Percentiles rank a stretch among this genome's conserved stretches.
Evolutionary conservation across 129 eudicot genomes (phyloP).

Genomic region (Silybum marianum): DNA sequence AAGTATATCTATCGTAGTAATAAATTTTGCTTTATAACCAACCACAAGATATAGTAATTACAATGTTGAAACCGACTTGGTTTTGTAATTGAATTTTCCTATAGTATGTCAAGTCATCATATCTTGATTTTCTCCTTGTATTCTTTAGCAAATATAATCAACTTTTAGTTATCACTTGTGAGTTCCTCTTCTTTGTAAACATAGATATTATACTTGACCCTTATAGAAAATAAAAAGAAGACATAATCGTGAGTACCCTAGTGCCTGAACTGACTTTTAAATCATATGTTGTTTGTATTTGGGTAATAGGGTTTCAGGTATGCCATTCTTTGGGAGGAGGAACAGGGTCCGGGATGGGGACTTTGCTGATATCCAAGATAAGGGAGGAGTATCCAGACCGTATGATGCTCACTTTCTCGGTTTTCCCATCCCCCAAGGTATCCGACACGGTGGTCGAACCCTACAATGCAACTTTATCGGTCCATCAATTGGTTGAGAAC

Average conservation of each 20-base stretch:
- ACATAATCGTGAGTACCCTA: neutral
- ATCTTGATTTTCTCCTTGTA: neutral
- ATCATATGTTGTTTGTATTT: slow-evolving; percentile 1
- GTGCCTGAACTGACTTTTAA: slow-evolving; percentile 12
- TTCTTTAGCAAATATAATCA: slow-evolving; percentile 1
- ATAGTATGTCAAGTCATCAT: neutral
- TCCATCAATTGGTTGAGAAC: slow-evolving; percentile 79
- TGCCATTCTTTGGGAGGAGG: slow-evolving; percentile 88
- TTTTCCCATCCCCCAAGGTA: slow-evolving; percentile 78
- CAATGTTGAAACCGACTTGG: neutral
- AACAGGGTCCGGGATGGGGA: slow-evolving; percentile 82
- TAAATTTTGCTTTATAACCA: neutral
- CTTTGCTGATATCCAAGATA: slow-evolving; percentile 72
- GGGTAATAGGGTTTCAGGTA: slow-evolving; percentile 68
- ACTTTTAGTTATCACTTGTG: neutral
- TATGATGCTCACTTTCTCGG: slow-evolving; percentile 85
- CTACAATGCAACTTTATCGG: slow-evolving; percentile 76
- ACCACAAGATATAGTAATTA: neutral
- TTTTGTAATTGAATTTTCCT: neutral
- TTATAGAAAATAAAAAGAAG: neutral
- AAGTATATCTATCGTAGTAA: neutral
- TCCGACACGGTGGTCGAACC: slow-evolving; percentile 88
- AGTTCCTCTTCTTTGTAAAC: neutral
- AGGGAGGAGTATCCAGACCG: slow-evolving; percentile 82
- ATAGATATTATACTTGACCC: neutral